Evolutionary conservation across 2,329 filamentous ascomycete species (phyloP), one percentile per base, ranked within the genome.

Genomic region (Pezicula carpinea): DNA sequence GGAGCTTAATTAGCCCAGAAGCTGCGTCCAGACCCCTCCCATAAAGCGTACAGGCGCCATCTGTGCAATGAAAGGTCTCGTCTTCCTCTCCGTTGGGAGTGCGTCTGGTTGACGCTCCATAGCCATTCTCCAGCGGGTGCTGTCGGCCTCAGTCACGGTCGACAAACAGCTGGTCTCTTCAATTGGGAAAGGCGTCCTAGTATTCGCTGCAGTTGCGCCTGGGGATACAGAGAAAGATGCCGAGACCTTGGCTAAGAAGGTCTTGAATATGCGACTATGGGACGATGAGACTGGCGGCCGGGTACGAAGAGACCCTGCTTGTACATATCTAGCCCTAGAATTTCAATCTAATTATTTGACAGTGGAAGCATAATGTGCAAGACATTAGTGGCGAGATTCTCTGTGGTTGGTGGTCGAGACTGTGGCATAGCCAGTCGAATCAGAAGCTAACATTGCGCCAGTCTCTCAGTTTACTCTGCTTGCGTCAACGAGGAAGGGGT

Each of bases 381-480:
- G 93, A 99, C 52, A 91, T 97, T 50, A 75, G 80, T 38, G 93
- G 93, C 43, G 93, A 97, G 65, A 79, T 99, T 21, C 80, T 99
- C n/a, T 97, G 92, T 66, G 91, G 90, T 95, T 76, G 47, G 53
- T 47, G 18, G n/a, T 38, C 13, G 21, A 17, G 38, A 31, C 34
- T 26, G 44, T 26, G 6, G 23, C 17, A 13, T 4, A 21, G 35
- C 4, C 7, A 10, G 34, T 35, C 35, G 15, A 38, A 5, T 19
- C 21, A 21, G 15, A 13, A 15, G 39, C 50, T 53, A 11, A 54
- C 43, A 21, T 7, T 43, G 13, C 17, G 15, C 14, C 62, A 95
- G 92, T 99, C 39, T 97, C 93, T 13, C 93, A 99, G 69, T 99
- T 99, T 64, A 99, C 93, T 2, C 79, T 99, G 8, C 77, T 95